These are phyloP conservation scores for Mycena citricolor DNA, from an alignment of 1,284 basidiomycete genomes.

Conservation along the genomic window DNA sequence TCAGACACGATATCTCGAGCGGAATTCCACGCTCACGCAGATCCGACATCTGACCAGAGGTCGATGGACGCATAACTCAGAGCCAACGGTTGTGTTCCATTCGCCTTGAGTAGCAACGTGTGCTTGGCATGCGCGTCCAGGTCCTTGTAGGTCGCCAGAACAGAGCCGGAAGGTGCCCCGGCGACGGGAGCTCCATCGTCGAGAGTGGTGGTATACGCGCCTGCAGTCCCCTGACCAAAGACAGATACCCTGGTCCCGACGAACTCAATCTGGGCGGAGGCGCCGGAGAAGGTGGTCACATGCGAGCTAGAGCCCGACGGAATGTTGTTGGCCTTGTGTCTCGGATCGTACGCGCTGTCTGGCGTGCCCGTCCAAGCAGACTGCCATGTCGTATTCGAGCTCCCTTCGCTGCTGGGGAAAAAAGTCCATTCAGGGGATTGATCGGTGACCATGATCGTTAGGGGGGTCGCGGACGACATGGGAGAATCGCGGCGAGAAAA, in stretches of 20 bases:
- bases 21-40: slow-evolving; percentile 1
- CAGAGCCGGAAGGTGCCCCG: slow-evolving; percentile 16
- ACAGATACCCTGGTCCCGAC: slow-evolving; percentile 20
- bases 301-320: slow-evolving; percentile 21
- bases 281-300: slow-evolving; percentile 18
- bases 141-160: slow-evolving; percentile 22
- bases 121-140: slow-evolving; percentile 18
- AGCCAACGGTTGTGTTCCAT: slow-evolving; percentile 13
- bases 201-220: slow-evolving; percentile 23
- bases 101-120: slow-evolving; percentile 20
- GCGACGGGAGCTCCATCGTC: slow-evolving; percentile 13
- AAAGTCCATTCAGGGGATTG: slow-evolving; percentile 19
- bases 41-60: slow-evolving; percentile 9
- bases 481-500: neutral
- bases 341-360: slow-evolving; percentile 22
- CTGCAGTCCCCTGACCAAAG: slow-evolving; percentile 23
- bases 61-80: slow-evolving; percentile 20
- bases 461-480: slow-evolving; percentile 3
- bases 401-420: slow-evolving; percentile 17
- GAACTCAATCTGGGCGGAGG: slow-evolving; percentile 21
- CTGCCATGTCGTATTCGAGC: slow-evolving; percentile 15
- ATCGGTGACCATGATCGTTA: slow-evolving; percentile 23
- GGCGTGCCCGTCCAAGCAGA: slow-evolving; percentile 18
- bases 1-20: neutral
- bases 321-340: slow-evolving; percentile 18